phyloP scores from a whole-genome alignment of 768 basidiomycete species.

The Guyanaporus albipodus region DNA sequence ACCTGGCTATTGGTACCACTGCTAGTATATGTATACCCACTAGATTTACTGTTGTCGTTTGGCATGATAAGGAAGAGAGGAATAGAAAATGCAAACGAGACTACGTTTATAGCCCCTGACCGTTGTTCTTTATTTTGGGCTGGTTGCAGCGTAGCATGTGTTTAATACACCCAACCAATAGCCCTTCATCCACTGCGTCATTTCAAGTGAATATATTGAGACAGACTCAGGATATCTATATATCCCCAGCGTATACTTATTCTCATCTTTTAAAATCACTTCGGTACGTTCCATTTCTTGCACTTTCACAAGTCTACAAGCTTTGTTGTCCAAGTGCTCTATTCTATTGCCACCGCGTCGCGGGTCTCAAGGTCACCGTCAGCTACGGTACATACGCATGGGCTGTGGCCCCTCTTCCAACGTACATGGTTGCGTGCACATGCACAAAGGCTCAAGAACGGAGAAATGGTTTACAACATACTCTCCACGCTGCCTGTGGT shows the following conservation, averaged over 20 bases:
- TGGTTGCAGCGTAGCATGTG: constrained; percentile 16
- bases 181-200: no score
- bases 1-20: constrained; percentile 53
- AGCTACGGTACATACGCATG: not conserved
- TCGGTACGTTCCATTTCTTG: constrained; percentile 11
- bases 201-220: constrained; percentile 9
- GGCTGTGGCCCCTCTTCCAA: not conserved
- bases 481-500: not conserved
- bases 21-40: constrained; percentile 40
- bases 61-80: constrained; percentile 12
- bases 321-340: constrained; percentile 1
- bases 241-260: constrained; percentile 10
- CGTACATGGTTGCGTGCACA: no score
- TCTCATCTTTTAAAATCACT: constrained; percentile 10
- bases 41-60: constrained; percentile 15
- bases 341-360: constrained; percentile 11
- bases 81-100: not conserved
- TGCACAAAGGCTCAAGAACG: no score
- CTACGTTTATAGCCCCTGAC: constrained; percentile 3
- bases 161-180: no score
- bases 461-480: not conserved
- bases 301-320: constrained; percentile 5
- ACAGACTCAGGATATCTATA: constrained; percentile 15
- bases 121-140: constrained; percentile 17
- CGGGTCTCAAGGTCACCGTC: not conserved